Base-by-base conservation (phyloP, 345 rosid species). In the Arabis alpina region DNA sequence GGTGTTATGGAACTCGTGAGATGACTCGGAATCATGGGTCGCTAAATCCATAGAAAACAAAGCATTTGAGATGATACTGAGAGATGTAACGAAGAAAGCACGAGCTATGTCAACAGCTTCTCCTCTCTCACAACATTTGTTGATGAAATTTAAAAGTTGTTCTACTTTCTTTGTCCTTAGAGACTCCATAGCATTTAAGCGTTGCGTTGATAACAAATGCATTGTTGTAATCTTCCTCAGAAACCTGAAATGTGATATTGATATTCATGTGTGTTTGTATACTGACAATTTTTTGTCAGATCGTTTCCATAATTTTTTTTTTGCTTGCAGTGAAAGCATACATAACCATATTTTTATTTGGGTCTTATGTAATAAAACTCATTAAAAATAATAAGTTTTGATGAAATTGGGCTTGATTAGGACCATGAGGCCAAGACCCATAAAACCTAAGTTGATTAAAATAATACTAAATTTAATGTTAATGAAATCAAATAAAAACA, bases 41-140 rank as follows among this genome's bases (percentile, higher is more conserved):
- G 53, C 68, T 36, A 85, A 32, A 68, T 85, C 83, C 8, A 62
- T 4, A 1, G 86, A 85, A 28, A 79, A 61, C 5, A 85, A 2
- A 27, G 74, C 54, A 44, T 68, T 75, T 0, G 83, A 81, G 34
- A 82, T n/a, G 53, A 77, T 36, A 61, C 75, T 80, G 23, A 82
- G 66, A 4, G 74, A 4, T 16, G 83, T 61, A 30, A 7, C 27
- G 61, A 82, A 80, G 28, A 68, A 77, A 6, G 66, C 81, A 53
- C 73, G 71, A 5, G 85, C 79, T 0, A 82, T 55, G 45, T 72
- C 74, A n/a, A 82, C 63, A 10, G 78, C 71, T 11, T 43, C 50
- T 3, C 79, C 70, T 9, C 16, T 41, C 4, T 43, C 56, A 34
- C 78, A 42, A 50, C 47, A 16, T 12, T 61, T 44, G 4, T 25